Evolutionary conservation across 164 flowering plant genomes (phyloP).

Genomic region (Vitis rotundifolia): DNA sequence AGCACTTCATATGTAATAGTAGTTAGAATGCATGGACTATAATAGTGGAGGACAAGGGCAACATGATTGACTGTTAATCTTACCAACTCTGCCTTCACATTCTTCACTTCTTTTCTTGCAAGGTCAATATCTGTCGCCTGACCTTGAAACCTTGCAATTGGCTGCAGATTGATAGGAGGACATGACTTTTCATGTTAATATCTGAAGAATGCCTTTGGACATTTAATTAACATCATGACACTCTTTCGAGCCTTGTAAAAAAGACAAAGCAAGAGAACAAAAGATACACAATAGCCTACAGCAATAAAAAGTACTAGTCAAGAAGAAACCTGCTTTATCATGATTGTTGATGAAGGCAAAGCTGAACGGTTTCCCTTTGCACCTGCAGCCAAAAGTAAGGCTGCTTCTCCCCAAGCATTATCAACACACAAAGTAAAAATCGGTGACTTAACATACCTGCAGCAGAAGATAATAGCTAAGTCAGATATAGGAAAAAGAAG

Average conservation of each 20-base stretch:
- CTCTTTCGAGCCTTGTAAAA: background rate
- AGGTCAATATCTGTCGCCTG: slow-evolving; percentile 84
- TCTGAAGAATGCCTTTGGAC: slow-evolving; percentile 1
- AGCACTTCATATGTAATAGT: background rate
- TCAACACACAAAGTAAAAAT: slow-evolving; percentile 94
- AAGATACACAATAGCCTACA: too few relatives aligned
- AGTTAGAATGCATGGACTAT: background rate
- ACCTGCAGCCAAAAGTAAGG: slow-evolving; percentile 94
- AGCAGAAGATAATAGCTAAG: background rate
- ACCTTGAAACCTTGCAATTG: slow-evolving; percentile 88
- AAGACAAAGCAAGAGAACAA: too few relatives aligned
- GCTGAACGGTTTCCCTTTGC: slow-evolving; percentile 93
- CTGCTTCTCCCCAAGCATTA: slow-evolving; percentile 99
- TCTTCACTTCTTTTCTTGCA: slow-evolving; percentile 72
- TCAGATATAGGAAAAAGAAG: background rate
- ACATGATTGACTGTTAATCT: slow-evolving; percentile 11
- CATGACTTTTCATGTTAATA: slow-evolving; percentile 3
- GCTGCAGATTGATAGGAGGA: slow-evolving; percentile 44
- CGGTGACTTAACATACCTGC: slow-evolving; percentile 80
- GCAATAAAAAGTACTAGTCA: background rate
- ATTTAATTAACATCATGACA: background rate
- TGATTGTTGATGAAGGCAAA: slow-evolving; percentile 87
- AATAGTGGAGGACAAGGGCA: background rate
- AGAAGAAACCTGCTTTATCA: slow-evolving; percentile 79
- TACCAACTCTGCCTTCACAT: slow-evolving; percentile 82